Base-by-base conservation (phyloP, 345 rosid species). In the Theobroma cacao region DNA sequence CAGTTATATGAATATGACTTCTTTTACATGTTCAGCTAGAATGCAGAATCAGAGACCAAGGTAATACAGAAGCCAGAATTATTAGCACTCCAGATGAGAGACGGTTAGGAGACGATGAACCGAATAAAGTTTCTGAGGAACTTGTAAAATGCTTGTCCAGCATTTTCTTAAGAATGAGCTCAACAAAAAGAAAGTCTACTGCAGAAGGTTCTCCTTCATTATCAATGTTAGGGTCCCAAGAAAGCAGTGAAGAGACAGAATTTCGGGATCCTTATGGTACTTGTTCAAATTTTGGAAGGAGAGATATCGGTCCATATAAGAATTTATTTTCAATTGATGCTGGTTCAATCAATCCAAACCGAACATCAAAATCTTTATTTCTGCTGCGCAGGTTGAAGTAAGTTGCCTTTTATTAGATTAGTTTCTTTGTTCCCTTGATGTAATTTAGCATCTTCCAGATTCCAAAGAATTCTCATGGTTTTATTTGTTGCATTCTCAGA, bases 51-150 rank as follows among this genome's bases (percentile, higher is more conserved):
- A 52, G 31, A 70, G 76, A 74, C 75, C 82, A 75, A 78, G 87
- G 81, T 72, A 88, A 75, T 80, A 88, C 86, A 72, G 89, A 87
- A 70, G 80, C 62, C 36, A 85, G 82, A 47, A 83, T 62, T 69
- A 63, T 47, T 75, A 30, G 68, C 76, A 74, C 62, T 53, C 22
- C 78, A 34, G 86, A 80, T 17, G 87, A 82, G 75, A 82, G 55
- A 70, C 13, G 24, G 11, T 13, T 45, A 26, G 82, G 76, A 65
- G 75, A 79, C 47, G 62, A 84, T 55, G 74, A 80, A 26, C 94
- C 98, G 5, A 91, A 90, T 86, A 89, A 84, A 81, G 74, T 88
- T 50, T 93, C 98, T 0, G 97, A 91, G 84, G 90, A 91, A 68
- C 81, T 91, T 50, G 82, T 92, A 30, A 91, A 82, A 85, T 95